A percentile compares a stretch with the other conserved stretches of the same genome.
Evolutionary conservation across 1,284 basidiomycete species (phyloP).

Genomic region (Austroboletus novae-zelandiae): DNA sequence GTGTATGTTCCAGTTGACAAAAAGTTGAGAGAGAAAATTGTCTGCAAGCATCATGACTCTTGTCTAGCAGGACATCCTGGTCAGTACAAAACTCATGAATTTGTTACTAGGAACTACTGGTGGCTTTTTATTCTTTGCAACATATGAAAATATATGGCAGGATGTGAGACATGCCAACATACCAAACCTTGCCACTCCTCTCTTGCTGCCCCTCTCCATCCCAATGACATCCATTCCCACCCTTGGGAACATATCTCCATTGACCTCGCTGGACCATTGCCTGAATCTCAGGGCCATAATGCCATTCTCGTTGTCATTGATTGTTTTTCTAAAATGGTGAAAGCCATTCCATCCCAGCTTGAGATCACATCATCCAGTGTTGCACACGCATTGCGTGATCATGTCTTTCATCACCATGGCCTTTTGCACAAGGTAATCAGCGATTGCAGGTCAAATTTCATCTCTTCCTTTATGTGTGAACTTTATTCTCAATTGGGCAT

Average conservation of each 20-base stretch:
- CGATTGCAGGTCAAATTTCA: neutral
- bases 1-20: conserved; percentile 23
- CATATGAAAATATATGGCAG: conserved; percentile 34
- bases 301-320: neutral
- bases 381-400: neutral
- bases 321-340: neutral
- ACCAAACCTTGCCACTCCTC: conserved; percentile 18
- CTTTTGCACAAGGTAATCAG: neutral
- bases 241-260: neutral
- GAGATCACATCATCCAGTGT: neutral
- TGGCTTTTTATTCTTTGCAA: conserved; percentile 40
- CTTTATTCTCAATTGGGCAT: neutral
- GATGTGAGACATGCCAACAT: conserved; percentile 39
- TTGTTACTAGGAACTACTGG: conserved; percentile 38
- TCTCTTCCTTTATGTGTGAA: conserved; percentile 1
- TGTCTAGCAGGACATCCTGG: conserved; percentile 41
- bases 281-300: neutral
- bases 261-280: no score
- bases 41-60: conserved; percentile 34
- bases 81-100: no score
- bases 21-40: conserved; percentile 21
- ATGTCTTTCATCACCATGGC: no score
- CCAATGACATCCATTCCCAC: neutral
- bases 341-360: no score
- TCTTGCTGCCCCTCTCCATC: no score